phyloP scores from a whole-genome alignment of 108 stramenopile genomes.

The Nannochloropsis gaditana region DNA sequence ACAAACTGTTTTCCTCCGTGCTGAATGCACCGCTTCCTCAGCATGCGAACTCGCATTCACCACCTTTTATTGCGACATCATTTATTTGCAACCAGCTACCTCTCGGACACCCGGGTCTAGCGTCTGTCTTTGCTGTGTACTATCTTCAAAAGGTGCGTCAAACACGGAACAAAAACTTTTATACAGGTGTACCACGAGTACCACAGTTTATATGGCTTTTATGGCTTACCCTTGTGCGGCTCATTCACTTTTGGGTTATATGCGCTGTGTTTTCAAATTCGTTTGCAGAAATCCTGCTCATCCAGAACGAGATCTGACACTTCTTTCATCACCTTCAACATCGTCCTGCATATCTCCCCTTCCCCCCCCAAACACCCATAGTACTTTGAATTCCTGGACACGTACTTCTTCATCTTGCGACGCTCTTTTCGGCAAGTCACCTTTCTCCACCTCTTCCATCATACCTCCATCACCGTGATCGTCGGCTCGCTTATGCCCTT shows the following conservation, averaged over 20 bases:
- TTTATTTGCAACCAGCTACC: slow-evolving; percentile 37
- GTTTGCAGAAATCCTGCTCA: no score
- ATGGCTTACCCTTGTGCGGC: no score
- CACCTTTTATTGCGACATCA: not conserved
- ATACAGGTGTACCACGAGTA: no score
- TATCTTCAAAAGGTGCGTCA: slow-evolving; percentile 33
- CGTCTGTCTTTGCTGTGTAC: slow-evolving; percentile 36
- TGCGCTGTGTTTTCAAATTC: no score
- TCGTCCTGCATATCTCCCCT: not conserved
- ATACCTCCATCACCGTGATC: slow-evolving; percentile 41
- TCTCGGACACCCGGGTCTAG: slow-evolving; percentile 25
- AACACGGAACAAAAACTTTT: no score
- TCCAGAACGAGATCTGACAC: not conserved
- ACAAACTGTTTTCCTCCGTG: not conserved
- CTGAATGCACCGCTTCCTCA: not conserved
- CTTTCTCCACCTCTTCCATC: slow-evolving; percentile 43
- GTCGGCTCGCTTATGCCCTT: slow-evolving; percentile 42
- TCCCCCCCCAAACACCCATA: not conserved
- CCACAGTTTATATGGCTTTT: no score
- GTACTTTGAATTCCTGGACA: slow-evolving; percentile 33
- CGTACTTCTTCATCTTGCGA: slow-evolving; percentile 33
- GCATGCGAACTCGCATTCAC: not conserved
- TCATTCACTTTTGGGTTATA: no score
- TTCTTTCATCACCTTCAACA: not conserved
- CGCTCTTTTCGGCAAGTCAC: slow-evolving; percentile 36